These are phyloP conservation scores for Malus sieversii DNA, from an alignment of 306 rosid species.

Conservation along the genomic window DNA sequence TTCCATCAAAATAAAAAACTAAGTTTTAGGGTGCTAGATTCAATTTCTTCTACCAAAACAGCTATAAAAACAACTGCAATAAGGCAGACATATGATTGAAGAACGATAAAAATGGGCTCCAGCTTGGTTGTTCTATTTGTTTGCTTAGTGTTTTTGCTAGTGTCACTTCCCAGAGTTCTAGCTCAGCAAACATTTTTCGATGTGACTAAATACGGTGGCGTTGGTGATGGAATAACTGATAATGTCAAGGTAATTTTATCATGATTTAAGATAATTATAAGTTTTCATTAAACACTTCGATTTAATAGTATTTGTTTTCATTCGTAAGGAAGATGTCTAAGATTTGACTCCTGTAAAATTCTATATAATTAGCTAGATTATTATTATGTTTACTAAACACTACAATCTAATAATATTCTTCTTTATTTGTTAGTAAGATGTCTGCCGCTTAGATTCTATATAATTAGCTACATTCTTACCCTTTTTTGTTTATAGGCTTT, in stretches of 20 bases:
- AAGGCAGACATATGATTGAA: background rate
- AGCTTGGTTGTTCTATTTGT: background rate
- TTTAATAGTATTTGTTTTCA: background rate
- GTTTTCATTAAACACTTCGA: no score
- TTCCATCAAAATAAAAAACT: background rate
- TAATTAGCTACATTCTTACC: no score
- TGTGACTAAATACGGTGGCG: slow-evolving; percentile 4
- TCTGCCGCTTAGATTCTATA: no score
- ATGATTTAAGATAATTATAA: no score
- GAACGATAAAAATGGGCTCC: slow-evolving; percentile 8
- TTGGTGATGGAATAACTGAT: slow-evolving; percentile 20
- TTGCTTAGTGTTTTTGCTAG: slow-evolving; percentile 1
- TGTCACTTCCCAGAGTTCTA: background rate
- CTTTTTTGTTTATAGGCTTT: slow-evolving; percentile 7
- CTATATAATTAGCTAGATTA: no score
- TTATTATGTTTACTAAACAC: no score
- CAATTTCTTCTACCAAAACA: background rate
- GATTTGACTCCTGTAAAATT: no score
- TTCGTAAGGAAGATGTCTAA: no score
- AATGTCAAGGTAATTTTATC: slow-evolving; percentile 14
- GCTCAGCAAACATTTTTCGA: slow-evolving; percentile 9
- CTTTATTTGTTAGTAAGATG: background rate
- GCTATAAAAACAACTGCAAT: background rate
- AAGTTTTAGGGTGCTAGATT: background rate
- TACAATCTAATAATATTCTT: background rate